Percentiles rank a stretch among this genome's conserved stretches.
Evolutionary conservation across 352 stramenopile genomes (phyloP).

Genomic region (Blastocystis sp.): DNA sequence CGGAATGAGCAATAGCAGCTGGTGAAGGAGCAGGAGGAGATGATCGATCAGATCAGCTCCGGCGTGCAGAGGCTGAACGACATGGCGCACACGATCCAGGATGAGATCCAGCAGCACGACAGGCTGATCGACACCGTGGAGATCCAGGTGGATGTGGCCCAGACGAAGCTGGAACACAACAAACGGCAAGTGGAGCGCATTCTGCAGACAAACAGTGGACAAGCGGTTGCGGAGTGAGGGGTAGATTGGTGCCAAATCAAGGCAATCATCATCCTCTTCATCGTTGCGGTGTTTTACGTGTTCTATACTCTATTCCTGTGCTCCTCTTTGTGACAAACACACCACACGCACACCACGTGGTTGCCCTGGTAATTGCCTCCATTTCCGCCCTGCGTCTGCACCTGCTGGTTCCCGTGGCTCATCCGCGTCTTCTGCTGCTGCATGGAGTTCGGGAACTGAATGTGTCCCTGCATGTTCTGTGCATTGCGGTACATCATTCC

Average conservation of each 20-base stretch:
- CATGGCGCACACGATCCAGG: slow-evolving; percentile 59
- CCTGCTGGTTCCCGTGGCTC: neutral
- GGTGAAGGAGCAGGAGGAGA: slow-evolving; percentile 46
- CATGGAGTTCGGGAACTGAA: neutral
- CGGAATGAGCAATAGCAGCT: neutral
- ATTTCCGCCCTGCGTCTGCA: slow-evolving; percentile 9
- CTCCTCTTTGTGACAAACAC: neutral
- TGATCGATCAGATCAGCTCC: slow-evolving; percentile 54
- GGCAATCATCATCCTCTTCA: slow-evolving; percentile 34
- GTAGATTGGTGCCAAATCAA: slow-evolving; percentile 61
- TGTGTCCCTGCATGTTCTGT: neutral
- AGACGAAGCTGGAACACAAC: slow-evolving; percentile 28
- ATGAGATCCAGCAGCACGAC: slow-evolving; percentile 55
- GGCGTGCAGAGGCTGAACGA: slow-evolving; percentile 47
- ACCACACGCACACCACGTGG: slow-evolving; percentile 25
- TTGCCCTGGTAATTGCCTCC: slow-evolving; percentile 6
- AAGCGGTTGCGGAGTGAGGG: neutral
- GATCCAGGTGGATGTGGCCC: slow-evolving; percentile 48
- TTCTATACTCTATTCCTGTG: slow-evolving; percentile 30
- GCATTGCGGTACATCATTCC: slow-evolving; percentile 11
- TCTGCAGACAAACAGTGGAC: slow-evolving; percentile 8
- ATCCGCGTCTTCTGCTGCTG: neutral
- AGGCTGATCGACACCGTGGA: slow-evolving; percentile 29
- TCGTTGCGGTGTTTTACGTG: slow-evolving; percentile 25
- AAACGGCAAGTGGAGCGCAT: slow-evolving; percentile 16